A percentile compares a stretch with the other conserved stretches of the same genome.
These are phyloP conservation scores for Microdochium bolleyi DNA, from an alignment of 2,329 filamentous ascomycete genomes.

Conservation along the genomic window DNA sequence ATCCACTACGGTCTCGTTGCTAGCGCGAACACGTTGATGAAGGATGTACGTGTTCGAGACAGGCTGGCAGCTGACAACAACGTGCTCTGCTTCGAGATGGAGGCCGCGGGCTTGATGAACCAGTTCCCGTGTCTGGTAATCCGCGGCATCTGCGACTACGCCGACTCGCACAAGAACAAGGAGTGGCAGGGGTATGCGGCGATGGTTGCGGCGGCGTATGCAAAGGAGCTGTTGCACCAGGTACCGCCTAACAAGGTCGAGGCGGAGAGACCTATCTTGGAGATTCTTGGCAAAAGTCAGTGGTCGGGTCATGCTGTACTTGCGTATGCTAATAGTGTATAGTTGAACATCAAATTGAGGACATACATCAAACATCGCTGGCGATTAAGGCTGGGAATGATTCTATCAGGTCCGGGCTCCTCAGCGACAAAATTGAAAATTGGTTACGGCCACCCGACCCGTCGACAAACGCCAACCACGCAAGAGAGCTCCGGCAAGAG, in stretches of 20 bases:
- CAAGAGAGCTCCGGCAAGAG: constrained; percentile 18
- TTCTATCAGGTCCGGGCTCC: not conserved
- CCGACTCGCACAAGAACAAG: constrained; percentile 9
- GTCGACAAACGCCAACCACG: constrained; percentile 21
- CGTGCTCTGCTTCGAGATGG: constrained; percentile 24
- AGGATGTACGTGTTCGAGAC: constrained; percentile 16
- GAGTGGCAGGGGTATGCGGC: not conserved
- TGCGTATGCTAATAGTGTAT: not conserved
- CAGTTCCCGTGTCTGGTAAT: constrained; percentile 19
- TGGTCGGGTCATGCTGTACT: not conserved
- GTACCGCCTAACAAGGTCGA: not conserved
- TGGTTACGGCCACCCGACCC: constrained; percentile 27
- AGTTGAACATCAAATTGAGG: not conserved
- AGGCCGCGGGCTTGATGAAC: constrained; percentile 20
- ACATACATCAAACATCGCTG: not conserved
- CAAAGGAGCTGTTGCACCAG: not conserved
- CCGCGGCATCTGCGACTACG: constrained; percentile 22
- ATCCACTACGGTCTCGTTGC: constrained; percentile 27
- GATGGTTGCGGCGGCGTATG: constrained; percentile 1
- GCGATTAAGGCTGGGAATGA: not conserved
- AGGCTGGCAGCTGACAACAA: constrained; percentile 9
- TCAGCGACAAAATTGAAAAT: constrained; percentile 3
- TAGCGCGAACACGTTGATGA: constrained; percentile 19
- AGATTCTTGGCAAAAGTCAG: not conserved
- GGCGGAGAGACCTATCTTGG: not conserved